Conservation (phyloP, 306 rosid genomes). For the Prunus mongolica region DNA sequence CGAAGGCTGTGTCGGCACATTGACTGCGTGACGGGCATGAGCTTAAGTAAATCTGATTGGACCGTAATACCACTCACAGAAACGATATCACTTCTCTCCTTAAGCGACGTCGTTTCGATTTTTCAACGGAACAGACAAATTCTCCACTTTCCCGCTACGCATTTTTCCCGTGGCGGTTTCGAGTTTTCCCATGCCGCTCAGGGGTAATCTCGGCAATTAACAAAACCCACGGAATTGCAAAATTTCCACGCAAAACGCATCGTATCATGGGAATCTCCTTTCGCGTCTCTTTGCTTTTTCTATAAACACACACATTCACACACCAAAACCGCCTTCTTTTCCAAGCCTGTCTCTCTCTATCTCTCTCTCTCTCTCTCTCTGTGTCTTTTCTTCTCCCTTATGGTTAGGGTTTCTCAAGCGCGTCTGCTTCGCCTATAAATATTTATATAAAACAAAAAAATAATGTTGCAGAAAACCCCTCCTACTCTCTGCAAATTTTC, state of each 20-base stretch:
- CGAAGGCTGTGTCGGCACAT: neutral
- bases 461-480: constrained; percentile 28
- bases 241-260: constrained; percentile 22
- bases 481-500: constrained; percentile 7
- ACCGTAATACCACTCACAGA: neutral
- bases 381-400: constrained; percentile 6
- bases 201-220: constrained; percentile 31
- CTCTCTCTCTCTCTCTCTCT: neutral
- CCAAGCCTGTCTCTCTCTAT: neutral
- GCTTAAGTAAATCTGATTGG: neutral
- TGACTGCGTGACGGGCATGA: no score
- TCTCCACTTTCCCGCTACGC: constrained; percentile 5
- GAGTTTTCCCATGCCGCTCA: neutral
- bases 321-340: constrained; percentile 6
- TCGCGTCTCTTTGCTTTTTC: neutral
- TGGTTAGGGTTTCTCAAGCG: constrained; percentile 71
- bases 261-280: constrained; percentile 27
- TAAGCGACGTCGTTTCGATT: neutral
- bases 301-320: neutral
- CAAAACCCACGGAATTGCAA: neutral
- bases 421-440: constrained; percentile 11
- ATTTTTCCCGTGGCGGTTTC: neutral
- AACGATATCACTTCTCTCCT: neutral
- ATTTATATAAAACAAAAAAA: neutral
- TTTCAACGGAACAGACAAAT: neutral